These are phyloP conservation scores for Globisporangium camurandrum DNA, from an alignment of 352 stramenopile species.

Conservation along the genomic window DNA sequence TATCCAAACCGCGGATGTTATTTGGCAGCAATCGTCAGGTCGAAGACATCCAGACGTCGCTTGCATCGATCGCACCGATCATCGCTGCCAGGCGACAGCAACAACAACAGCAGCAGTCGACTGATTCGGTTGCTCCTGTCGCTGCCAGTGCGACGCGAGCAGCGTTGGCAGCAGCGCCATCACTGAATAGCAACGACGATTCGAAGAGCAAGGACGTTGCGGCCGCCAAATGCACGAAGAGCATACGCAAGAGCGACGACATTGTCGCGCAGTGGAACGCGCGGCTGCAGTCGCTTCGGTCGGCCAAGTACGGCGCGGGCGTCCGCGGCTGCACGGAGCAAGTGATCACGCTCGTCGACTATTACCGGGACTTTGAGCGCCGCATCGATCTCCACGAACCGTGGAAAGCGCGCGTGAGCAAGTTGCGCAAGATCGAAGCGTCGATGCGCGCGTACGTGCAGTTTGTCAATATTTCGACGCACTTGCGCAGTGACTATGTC, in stretches of 20 bases:
- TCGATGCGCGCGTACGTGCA: constrained; percentile 65
- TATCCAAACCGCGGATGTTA: too few species aligned
- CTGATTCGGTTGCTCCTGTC: not conserved
- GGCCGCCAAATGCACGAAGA: too few species aligned
- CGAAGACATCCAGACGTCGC: constrained; percentile 47
- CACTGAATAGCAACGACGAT: not conserved
- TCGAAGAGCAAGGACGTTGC: not conserved
- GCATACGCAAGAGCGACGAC: not conserved
- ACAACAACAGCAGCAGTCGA: not conserved
- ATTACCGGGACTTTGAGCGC: constrained; percentile 72
- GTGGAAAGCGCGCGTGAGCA: constrained; percentile 62
- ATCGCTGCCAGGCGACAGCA: constrained; percentile 5
- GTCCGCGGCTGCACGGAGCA: constrained; percentile 62
- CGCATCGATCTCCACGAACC: constrained; percentile 61
- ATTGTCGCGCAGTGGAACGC: constrained; percentile 11
- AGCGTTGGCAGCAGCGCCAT: not conserved
- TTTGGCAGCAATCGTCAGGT: constrained; percentile 30
- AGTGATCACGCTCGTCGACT: constrained; percentile 74
- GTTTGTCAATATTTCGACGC: constrained; percentile 48
- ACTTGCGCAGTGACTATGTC: constrained; percentile 48
- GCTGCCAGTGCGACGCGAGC: not conserved
- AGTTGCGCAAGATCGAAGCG: constrained; percentile 65
- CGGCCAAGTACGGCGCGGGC: constrained; percentile 53
- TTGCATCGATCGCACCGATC: constrained; percentile 18
- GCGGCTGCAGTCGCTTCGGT: constrained; percentile 32